A percentile compares a stretch with the other conserved stretches of the same genome.
Conservation (phyloP, 176 grass and related monocot species). For the Juncus inflexus region DNA sequence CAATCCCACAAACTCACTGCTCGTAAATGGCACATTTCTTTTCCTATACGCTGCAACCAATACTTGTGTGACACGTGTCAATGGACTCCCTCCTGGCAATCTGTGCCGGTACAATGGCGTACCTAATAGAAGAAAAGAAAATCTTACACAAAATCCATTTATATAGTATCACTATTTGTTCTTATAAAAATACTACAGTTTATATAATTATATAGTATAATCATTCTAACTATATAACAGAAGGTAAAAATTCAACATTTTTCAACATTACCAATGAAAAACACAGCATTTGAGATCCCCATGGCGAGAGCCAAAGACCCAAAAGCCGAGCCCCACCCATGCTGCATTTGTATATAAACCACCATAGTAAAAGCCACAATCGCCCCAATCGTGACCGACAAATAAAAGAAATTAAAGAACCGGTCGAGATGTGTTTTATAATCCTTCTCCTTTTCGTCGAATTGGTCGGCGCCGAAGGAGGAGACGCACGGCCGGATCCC, state of each 20-base stretch:
- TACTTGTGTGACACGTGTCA: conserved; percentile 76
- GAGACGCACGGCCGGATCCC: conserved; percentile 91
- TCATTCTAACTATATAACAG: too few relatives aligned
- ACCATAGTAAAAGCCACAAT: conserved; percentile 76
- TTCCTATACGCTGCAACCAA: conserved; percentile 72
- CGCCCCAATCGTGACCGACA: conserved; percentile 76
- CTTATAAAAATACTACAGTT: too few relatives aligned
- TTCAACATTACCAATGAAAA: conserved; percentile 40
- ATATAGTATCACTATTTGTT: too few relatives aligned
- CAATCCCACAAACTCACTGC: conserved; percentile 47
- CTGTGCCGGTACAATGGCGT: conserved; percentile 71
- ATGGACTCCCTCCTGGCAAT: conserved; percentile 70
- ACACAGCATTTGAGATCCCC: conserved; percentile 72
- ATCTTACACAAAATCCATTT: too few relatives aligned
- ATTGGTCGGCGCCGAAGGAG: conserved; percentile 90
- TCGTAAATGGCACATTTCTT: conserved; percentile 36
- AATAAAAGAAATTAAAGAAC: conserved; percentile 92
- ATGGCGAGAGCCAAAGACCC: conserved; percentile 75
- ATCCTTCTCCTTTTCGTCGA: conserved; percentile 48
- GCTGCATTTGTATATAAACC: conserved; percentile 76
- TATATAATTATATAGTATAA: too few relatives aligned
- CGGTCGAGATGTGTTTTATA: conserved; percentile 69
- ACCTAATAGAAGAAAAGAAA: too few relatives aligned
- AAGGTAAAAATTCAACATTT: too few relatives aligned
- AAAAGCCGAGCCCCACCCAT: conserved; percentile 79